Conservation (phyloP, 257 asterid genomes). For the Coffea canephora region DNA sequence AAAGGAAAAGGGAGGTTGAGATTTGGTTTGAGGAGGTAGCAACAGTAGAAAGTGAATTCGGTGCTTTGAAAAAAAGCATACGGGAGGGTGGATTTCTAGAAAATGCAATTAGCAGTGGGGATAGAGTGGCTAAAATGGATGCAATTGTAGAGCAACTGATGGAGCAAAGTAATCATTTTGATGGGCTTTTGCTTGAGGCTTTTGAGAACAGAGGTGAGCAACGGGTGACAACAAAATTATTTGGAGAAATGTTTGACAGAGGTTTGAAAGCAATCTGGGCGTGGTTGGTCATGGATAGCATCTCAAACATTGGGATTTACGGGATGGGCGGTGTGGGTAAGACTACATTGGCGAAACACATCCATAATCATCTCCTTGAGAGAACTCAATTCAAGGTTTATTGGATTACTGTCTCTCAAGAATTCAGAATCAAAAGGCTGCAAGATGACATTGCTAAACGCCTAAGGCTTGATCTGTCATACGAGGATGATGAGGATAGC, state of each 20-base stretch:
- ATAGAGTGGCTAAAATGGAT: background rate
- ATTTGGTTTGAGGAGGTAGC: background rate
- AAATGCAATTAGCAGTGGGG: background rate
- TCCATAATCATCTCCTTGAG: background rate
- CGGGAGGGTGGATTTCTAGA: background rate
- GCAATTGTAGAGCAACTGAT: background rate
- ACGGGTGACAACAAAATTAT: background rate
- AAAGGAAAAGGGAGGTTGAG: too few species aligned
- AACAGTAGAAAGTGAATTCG: background rate
- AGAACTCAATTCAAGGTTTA: background rate
- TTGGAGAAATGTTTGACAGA: background rate
- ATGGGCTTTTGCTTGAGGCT: background rate
- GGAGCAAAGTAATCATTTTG: background rate
- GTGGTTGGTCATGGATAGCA: background rate
- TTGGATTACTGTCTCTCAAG: background rate
- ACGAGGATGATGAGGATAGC: background rate
- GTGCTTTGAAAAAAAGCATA: background rate
- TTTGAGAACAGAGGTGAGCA: background rate
- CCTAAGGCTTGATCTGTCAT: background rate
- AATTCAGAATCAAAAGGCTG: background rate
- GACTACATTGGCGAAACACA: constrained; percentile 3
- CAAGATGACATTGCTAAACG: background rate
- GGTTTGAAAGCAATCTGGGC: background rate
- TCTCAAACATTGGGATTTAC: background rate
- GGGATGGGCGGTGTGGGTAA: constrained; percentile 1